These are phyloP conservation scores for Inonotus obliquus DNA, from an alignment of 1,284 basidiomycete species.

Conservation along the genomic window DNA sequence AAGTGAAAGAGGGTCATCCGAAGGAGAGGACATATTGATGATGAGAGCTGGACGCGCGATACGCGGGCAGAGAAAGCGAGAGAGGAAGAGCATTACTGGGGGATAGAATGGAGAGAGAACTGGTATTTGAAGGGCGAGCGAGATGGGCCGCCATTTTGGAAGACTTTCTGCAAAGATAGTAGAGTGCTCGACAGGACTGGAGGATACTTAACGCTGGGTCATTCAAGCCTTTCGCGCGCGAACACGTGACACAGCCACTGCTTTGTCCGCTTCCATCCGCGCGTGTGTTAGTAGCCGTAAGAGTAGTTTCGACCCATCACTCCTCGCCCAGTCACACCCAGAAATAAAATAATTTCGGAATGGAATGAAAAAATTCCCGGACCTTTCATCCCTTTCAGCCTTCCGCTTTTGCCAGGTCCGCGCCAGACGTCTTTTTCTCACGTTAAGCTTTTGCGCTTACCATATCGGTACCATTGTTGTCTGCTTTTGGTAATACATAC, in stretches of 20 bases:
- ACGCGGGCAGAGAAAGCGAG: slow-evolving; percentile 8
- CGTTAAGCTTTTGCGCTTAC: not conserved
- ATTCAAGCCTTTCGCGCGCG: not conserved
- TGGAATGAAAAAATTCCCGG: not conserved
- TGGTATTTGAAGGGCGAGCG: slow-evolving; percentile 8
- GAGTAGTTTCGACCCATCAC: not conserved
- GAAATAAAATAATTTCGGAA: not conserved
- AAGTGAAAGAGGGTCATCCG: slow-evolving; percentile 1
- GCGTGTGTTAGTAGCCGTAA: not conserved
- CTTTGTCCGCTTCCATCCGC: not conserved
- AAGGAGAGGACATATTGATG: not conserved
- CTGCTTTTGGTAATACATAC: not conserved
- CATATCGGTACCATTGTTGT: not conserved
- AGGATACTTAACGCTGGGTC: not conserved
- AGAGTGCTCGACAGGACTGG: not conserved
- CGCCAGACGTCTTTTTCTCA: not conserved
- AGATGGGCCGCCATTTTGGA: slow-evolving; percentile 5
- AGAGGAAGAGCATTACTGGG: slow-evolving; percentile 12
- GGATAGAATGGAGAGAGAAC: not conserved
- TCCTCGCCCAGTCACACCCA: not conserved
- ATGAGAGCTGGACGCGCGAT: slow-evolving; percentile 5
- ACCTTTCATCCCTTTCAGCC: not conserved
- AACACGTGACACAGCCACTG: slow-evolving; percentile 4
- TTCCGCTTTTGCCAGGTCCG: not conserved
- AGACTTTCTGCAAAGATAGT: slow-evolving; percentile 6